Conservation (phyloP, 225 moss, liverwort and hornwort genomes). For the Sphagnum contortum region DNA sequence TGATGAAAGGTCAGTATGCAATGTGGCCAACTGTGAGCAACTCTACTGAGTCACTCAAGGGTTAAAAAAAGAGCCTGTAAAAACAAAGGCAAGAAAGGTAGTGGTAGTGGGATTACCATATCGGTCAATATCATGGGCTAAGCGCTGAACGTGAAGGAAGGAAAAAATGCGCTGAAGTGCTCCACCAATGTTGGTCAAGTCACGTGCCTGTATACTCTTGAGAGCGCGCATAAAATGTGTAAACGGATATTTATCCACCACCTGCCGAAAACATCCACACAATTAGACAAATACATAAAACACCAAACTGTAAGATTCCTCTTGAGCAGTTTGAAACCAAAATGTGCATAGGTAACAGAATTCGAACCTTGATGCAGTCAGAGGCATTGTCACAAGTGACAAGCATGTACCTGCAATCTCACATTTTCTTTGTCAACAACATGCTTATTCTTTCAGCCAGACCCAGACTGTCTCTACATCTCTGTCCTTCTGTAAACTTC, state of each 20-base stretch:
- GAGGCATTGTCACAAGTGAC: slow-evolving; percentile 95
- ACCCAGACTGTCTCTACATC: no score
- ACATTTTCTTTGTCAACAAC: background rate
- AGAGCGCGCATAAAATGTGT: slow-evolving; percentile 90
- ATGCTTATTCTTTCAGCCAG: no score
- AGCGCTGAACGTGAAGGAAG: slow-evolving; percentile 88
- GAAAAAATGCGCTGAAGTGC: slow-evolving; percentile 93
- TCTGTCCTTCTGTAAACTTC: no score
- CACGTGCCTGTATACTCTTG: slow-evolving; percentile 94
- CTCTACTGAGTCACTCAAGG: no score
- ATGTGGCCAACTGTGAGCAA: no score
- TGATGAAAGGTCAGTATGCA: no score
- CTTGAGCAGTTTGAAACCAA: no score
- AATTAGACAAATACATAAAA: no score
- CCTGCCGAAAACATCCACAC: slow-evolving; percentile 30
- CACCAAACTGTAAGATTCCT: no score
- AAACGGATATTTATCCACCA: slow-evolving; percentile 97
- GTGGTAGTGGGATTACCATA: slow-evolving; percentile 38
- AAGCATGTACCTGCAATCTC: slow-evolving; percentile 82
- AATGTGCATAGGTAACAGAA: background rate
- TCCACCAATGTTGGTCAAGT: slow-evolving; percentile 94
- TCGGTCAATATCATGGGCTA: slow-evolving; percentile 76
- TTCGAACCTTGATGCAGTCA: slow-evolving; percentile 79
- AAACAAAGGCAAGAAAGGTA: no score
- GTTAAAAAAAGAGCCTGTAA: no score